phyloP scores from a whole-genome alignment of 495 filamentous ascomycete species.

The Hyaloscypha bicolor region DNA sequence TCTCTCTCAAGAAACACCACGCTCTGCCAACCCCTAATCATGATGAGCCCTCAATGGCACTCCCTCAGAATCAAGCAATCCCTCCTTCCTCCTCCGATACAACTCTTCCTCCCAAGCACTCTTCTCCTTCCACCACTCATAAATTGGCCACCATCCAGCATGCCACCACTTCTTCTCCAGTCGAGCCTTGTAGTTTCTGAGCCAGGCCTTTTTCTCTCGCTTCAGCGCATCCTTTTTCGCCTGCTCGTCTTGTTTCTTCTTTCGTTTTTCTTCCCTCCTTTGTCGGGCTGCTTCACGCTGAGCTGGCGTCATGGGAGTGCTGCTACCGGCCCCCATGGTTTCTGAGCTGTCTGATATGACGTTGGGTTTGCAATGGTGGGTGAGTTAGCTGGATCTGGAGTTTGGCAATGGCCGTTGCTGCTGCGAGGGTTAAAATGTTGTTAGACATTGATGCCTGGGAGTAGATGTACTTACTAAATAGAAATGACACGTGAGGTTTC shows the following conservation, averaged over 20 bases:
- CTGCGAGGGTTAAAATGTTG: too few relatives aligned
- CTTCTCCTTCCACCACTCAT: conserved; percentile 1
- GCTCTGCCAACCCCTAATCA: background rate
- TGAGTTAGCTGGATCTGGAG: too few relatives aligned
- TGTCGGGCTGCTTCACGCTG: background rate
- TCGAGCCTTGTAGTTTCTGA: background rate
- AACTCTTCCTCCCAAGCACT: background rate
- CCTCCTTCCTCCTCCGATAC: background rate
- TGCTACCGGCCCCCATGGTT: background rate
- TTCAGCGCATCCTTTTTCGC: background rate
- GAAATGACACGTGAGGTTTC: too few relatives aligned
- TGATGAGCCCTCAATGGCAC: background rate
- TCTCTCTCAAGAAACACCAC: too few relatives aligned
- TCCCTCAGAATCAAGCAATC: background rate
- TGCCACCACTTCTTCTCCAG: conserved; percentile 6
- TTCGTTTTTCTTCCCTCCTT: background rate
- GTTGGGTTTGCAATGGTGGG: background rate
- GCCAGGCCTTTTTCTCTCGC: background rate
- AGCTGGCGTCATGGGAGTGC: background rate
- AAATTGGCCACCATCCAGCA: background rate
- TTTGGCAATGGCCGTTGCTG: too few relatives aligned
- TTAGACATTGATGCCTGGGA: too few relatives aligned
- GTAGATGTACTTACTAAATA: too few relatives aligned
- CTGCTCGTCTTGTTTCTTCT: background rate
- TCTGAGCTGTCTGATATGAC: background rate